Evolutionary conservation across 805 yeast species (phyloP), one percentile per base, ranked within the genome.

Genomic region (Candida easanensis): DNA sequence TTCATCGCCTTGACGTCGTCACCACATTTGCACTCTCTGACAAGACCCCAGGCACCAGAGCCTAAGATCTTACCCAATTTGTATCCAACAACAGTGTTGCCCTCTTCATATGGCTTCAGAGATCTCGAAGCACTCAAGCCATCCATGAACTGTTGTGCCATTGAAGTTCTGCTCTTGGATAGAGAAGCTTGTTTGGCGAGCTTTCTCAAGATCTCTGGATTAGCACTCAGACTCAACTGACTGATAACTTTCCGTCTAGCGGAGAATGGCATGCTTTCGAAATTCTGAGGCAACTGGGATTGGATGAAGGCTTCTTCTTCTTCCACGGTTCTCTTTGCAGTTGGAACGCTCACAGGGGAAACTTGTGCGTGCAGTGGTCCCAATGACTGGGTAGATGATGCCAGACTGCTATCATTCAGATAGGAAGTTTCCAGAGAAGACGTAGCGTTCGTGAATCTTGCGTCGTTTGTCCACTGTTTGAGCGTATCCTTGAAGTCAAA

Each of bases 41-140:
- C 83, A 22, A 82, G 74, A 10, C 96, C 95, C 84, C 93, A 90
- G 0, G 96, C 95, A 13, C 97, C 97, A 58, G 77, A 79, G 1
- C 96, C 96, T 48, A 88, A 82, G 10, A 83, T 74, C 52, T 79
- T 80, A 1, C 95, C 96, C 23, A 89, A 59, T 25, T 64, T 72
- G 51, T 79, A 79, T 14, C 77, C 80, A 66, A 83, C 51, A 2
- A 88, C 77, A 19, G 73, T 60, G 13, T 85, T 82, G 1, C 95
- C 96, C 46, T 75, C 78, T 44, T 83, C 88, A 53, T 81, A 85
- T 13, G 35, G 27, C 27, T 38, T 50, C 11, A 33, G 16, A 3
- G 57, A 46, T 34, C 46, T 48, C 23, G 52, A 52, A 21, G 54
- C 45, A 11, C 41, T 18, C 4, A 38, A 16, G 21, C 41, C 22